Percentiles rank a stretch among this genome's conserved stretches.
Conservation (phyloP, 345 rosid genomes). For the Boechera retrofracta region DNA sequence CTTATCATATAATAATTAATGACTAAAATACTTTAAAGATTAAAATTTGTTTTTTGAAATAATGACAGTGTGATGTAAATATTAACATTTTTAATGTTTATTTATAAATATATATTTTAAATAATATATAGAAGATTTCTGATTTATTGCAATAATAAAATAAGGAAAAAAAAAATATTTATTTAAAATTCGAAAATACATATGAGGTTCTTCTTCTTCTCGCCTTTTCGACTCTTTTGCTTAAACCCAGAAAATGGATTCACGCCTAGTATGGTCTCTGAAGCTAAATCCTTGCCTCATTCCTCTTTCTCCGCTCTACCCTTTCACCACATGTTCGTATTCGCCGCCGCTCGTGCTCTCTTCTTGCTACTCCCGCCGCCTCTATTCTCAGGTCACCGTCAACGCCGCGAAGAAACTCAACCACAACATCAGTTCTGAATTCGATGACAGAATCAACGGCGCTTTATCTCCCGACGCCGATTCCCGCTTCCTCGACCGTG, state of each 20-base stretch:
- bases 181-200: background rate
- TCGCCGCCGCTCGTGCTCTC: conserved; percentile 37
- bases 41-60: too few species aligned
- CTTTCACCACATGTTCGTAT: conserved; percentile 34
- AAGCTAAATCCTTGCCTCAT: conserved; percentile 39
- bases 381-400: conserved; percentile 40
- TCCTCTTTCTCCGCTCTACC: conserved; percentile 30
- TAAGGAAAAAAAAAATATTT: too few species aligned
- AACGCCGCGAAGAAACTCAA: conserved; percentile 45
- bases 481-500: conserved; percentile 84
- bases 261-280: conserved; percentile 37
- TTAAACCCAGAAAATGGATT: conserved; percentile 45
- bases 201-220: conserved; percentile 2
- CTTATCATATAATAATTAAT: too few species aligned
- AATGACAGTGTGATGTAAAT: too few species aligned
- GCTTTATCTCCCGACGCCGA: conserved; percentile 58
- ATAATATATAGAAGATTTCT: too few species aligned
- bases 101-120: too few species aligned
- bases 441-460: conserved; percentile 66
- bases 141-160: background rate
- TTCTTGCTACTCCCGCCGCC: conserved; percentile 42
- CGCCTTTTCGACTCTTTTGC: conserved; percentile 19
- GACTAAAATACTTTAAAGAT: too few species aligned
- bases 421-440: conserved; percentile 53
- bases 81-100: too few species aligned